Evolutionary conservation across 768 basidiomycete species (phyloP).

Genomic region (Kwoniella sp.): DNA sequence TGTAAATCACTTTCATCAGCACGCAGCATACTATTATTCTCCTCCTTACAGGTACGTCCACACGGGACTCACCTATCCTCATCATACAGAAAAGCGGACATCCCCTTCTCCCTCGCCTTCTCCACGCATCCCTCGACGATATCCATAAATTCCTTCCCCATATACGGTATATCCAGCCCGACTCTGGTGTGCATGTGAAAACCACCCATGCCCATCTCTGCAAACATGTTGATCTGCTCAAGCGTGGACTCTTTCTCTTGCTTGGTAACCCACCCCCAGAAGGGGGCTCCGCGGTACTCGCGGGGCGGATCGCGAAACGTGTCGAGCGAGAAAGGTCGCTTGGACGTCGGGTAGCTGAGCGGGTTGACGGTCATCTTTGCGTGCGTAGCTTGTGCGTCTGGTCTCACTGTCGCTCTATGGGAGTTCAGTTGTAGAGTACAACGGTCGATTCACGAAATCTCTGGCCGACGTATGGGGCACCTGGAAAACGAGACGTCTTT

Average conservation of each 20-base stretch:
- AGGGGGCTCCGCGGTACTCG: conserved; percentile 42
- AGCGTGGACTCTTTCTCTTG: conserved; percentile 28
- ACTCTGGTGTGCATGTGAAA: conserved; percentile 45
- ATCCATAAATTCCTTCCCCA: conserved; percentile 44
- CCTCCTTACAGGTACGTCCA: too few species aligned
- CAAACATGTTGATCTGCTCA: conserved; percentile 28
- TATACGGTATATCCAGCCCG: conserved; percentile 42
- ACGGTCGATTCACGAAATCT: too few species aligned
- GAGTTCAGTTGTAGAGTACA: too few species aligned
- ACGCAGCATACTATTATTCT: too few species aligned
- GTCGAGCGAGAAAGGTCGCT: conserved; percentile 26
- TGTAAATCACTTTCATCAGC: too few species aligned
- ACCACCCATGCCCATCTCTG: conserved; percentile 42
- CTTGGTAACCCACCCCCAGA: conserved; percentile 42
- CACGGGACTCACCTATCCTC: conserved; percentile 35
- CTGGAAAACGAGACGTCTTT: not conserved
- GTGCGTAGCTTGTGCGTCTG: not conserved
- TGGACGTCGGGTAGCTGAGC: conserved; percentile 34
- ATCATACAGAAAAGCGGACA: conserved; percentile 45
- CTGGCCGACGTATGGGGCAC: not conserved
- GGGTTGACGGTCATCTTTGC: conserved; percentile 23
- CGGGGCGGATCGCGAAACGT: conserved; percentile 30
- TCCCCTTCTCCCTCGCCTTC: conserved; percentile 39
- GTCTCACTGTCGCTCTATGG: not conserved
- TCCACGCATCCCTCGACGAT: conserved; percentile 35